Evolutionary conservation across 352 stramenopile genomes (phyloP).

Genomic region (Pythium dissotocum): DNA sequence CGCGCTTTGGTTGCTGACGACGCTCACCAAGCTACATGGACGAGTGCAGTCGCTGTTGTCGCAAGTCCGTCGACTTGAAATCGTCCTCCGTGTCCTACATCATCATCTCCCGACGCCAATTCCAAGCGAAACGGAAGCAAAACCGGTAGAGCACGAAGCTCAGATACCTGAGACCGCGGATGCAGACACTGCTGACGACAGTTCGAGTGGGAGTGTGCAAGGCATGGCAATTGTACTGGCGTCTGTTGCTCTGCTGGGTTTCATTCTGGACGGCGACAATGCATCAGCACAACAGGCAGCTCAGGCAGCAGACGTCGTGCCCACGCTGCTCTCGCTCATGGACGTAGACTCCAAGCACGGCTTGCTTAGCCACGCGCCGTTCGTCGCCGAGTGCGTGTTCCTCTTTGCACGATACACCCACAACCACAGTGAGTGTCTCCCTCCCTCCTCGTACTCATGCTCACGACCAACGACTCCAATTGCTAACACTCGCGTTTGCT

Average conservation of each 20-base stretch:
- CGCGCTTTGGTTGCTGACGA: constrained; percentile 11
- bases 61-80: constrained; percentile 9
- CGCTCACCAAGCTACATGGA: background rate
- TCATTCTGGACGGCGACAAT: constrained; percentile 21
- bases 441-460: background rate
- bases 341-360: constrained; percentile 27
- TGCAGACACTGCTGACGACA: background rate
- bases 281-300: constrained; percentile 18
- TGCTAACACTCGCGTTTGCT: background rate
- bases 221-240: background rate
- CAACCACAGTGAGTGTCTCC: constrained; percentile 47
- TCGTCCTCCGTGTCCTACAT: constrained; percentile 11
- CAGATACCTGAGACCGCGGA: background rate
- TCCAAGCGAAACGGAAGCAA: background rate
- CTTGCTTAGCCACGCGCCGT: constrained; percentile 29
- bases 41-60: constrained; percentile 18
- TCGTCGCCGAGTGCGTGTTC: constrained; percentile 53
- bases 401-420: constrained; percentile 57
- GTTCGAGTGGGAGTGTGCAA: background rate
- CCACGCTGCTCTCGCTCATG: constrained; percentile 19
- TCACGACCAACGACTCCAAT: too few species aligned
- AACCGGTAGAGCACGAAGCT: background rate
- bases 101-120: constrained; percentile 9
- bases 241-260: constrained; percentile 18
- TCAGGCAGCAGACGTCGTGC: constrained; percentile 16